These are phyloP conservation scores for Antarctomyces pellizariae DNA, from an alignment of 495 filamentous ascomycete genomes.

Conservation along the genomic window DNA sequence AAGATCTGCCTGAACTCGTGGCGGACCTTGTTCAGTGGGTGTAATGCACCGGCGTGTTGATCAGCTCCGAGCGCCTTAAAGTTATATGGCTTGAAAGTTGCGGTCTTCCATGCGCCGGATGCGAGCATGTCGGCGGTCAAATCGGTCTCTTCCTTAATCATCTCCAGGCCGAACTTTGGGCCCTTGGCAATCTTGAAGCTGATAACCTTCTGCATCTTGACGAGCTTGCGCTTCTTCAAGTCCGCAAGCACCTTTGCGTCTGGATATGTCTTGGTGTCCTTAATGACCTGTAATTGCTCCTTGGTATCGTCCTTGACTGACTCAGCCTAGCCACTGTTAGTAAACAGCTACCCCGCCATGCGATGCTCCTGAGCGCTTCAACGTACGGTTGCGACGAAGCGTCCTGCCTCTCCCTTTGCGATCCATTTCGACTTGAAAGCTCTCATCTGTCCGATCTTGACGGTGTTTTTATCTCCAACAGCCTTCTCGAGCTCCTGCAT, in stretches of 20 bases:
- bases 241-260: conserved; percentile 55
- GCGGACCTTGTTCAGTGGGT: conserved; percentile 87
- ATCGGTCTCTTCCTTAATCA: conserved; percentile 86
- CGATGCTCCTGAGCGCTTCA: conserved; percentile 10
- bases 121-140: conserved; percentile 82
- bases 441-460: conserved; percentile 82
- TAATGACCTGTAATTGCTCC: conserved; percentile 45
- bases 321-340: conserved; percentile 20
- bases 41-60: conserved; percentile 62
- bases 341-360: conserved; percentile 10
- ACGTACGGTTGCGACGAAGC: conserved; percentile 19
- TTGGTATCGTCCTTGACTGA: conserved; percentile 58
- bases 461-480: conserved; percentile 60
- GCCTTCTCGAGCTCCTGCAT: conserved; percentile 50
- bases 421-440: conserved; percentile 97
- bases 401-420: conserved; percentile 53
- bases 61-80: conserved; percentile 75
- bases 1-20: conserved; percentile 90
- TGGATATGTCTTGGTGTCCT: conserved; percentile 37
- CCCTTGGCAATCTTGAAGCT: conserved; percentile 67
- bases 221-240: conserved; percentile 71
- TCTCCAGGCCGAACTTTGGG: conserved; percentile 59
- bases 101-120: conserved; percentile 58
- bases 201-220: conserved; percentile 62
- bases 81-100: conserved; percentile 88